Conservation (phyloP, 306 rosid species). For the Abrus pulchellus region DNA sequence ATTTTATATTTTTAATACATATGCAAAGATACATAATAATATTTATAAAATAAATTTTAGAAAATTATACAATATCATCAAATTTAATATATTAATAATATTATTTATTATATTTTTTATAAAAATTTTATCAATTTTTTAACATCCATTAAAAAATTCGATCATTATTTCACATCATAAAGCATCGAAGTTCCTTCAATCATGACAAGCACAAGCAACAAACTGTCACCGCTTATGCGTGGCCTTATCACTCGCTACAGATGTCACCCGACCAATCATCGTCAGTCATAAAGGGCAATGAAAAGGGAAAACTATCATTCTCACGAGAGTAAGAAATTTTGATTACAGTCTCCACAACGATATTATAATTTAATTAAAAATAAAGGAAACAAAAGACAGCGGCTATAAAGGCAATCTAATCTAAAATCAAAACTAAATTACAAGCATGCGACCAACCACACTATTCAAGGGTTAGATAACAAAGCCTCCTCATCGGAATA, state of each 20-base stretch:
- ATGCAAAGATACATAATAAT: too few species aligned
- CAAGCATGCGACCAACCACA: constrained; percentile 29
- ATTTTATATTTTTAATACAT: too few species aligned
- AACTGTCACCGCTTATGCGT: constrained; percentile 33
- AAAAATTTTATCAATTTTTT: too few species aligned
- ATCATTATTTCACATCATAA: constrained; percentile 39
- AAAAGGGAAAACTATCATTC: constrained; percentile 20
- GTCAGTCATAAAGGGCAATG: constrained; percentile 10
- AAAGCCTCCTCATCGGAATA: constrained; percentile 44
- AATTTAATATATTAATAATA: too few species aligned
- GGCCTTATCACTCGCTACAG: constrained; percentile 31
- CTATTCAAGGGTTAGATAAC: constrained; percentile 41
- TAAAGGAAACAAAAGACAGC: constrained; percentile 24
- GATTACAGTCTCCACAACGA: constrained; percentile 42
- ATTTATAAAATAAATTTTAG: too few species aligned
- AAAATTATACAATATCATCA: too few species aligned
- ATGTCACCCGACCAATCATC: constrained; percentile 19
- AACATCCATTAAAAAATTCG: too few species aligned
- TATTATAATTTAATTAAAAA: constrained; percentile 36
- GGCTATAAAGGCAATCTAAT: constrained; percentile 23
- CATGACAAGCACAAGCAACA: constrained; percentile 58
- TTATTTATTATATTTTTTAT: too few species aligned
- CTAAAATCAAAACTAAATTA: neutral
- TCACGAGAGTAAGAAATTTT: constrained; percentile 35
- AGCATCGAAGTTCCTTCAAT: constrained; percentile 54